Base-by-base conservation (phyloP, 108 stramenopile species). In the Cyclotella sp. region DNA sequence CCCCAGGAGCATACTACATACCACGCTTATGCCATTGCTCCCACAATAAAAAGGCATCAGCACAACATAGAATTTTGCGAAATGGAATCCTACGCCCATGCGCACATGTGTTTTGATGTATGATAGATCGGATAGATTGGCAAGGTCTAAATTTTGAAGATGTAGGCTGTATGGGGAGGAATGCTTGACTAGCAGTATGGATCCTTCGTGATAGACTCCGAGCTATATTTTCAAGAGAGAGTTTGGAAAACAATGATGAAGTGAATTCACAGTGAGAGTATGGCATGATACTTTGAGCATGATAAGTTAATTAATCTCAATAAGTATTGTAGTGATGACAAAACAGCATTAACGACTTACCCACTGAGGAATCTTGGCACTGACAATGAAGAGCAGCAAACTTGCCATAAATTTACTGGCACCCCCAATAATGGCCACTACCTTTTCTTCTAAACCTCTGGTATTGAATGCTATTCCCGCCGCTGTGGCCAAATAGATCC, bases 361-460 rank as follows among this genome's bases (percentile, higher is more conserved):
- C 81, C 81, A 82, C 52, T 82, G 81, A 63, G 81, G 81, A 63
- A 82, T 45, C 81, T 75, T 82, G 39, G 74, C 74, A 40, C 58
- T 64, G 41, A 82, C 53, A 52, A 82, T 82, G 9, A 75, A 68
- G 51, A 74, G 30, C 52, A 82, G 42, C 29, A 64, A 16, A 39
- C 59, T 44, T 14, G 70, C 45, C 22, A 82, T 46, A 63, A 75
- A 75, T 43, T 75, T 63, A 42, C 74, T 65, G n/a, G 55, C 45
- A 3, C 81, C 81, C 12, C 52, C 59, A 43, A 75, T 54, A 59
- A 82, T 66, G 13, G 70, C 73, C 40, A 71, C 49, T 10, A 82
- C 81, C 52, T 75, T 75, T 5, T 69, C 67, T 19, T 82, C 73
- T 29, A 82, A 71, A 10, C 74, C 81, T 16, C 69, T 49, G 19